Evolutionary conservation across 2,329 filamentous ascomycete species (phyloP).

Genomic region (Alternaria arbusti): DNA sequence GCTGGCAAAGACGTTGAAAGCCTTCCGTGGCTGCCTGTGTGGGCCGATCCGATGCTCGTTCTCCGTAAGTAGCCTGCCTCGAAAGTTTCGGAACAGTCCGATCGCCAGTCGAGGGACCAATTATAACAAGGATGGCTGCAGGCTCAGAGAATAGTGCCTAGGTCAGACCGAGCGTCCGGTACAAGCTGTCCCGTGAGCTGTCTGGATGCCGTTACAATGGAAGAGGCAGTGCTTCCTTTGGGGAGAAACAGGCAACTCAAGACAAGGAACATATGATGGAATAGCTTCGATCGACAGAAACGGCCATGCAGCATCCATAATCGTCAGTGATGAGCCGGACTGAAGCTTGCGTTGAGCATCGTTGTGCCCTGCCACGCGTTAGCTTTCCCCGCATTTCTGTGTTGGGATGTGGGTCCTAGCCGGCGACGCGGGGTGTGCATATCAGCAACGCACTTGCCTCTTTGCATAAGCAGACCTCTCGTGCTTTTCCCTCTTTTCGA

Average conservation of each 20-base stretch:
- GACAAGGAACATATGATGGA: neutral
- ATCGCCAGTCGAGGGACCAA: conserved; percentile 1
- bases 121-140: neutral
- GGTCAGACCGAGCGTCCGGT: neutral
- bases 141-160: conserved; percentile 1
- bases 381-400: conserved; percentile 38
- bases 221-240: neutral
- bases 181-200: neutral
- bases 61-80: neutral
- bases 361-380: conserved; percentile 18
- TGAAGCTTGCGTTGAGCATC: conserved; percentile 1
- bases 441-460: conserved; percentile 26
- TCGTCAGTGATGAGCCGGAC: neutral
- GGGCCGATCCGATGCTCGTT: conserved; percentile 4
- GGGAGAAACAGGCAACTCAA: neutral
- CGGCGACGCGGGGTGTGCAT: conserved; percentile 39
- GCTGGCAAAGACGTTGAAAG: neutral
- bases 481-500: conserved; percentile 37
- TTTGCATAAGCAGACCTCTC: conserved; percentile 17
- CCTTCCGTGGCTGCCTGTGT: neutral
- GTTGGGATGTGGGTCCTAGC: conserved; percentile 25
- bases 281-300: neutral
- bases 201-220: neutral
- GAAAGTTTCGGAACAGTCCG: conserved; percentile 10
- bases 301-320: neutral